Base-by-base conservation (phyloP, 805 yeast genomes). In the Sporopachydermia quercuum region DNA sequence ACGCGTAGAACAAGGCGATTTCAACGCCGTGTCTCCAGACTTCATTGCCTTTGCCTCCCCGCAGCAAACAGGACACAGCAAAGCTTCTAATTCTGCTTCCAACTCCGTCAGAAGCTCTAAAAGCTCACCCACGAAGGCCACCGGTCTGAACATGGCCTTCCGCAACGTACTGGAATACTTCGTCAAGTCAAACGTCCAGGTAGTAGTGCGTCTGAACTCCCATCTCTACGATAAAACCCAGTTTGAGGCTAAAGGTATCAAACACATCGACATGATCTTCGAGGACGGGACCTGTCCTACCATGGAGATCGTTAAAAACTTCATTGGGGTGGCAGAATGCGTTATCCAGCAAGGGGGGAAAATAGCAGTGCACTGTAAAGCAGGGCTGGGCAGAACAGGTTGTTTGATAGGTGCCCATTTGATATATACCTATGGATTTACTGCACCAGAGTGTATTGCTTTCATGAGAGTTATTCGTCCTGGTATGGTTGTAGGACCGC, bases 401-500 rank as follows among this genome's bases (percentile, higher is more conserved):
- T 91, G 98, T 61, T 69, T 91, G 39, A 91, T 91, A 47, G 98
- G 98, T 4, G 98, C 98, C 0, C 95, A 89, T 58, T 66, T 91
- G 48, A 91, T 91, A 39, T 91, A 91, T 56, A 85, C 95, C 2
- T 91, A 89, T 56, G 96, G 96, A 0, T 91, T 91, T 55, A 91
- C 97, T 3, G 98, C 98, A 2, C 81, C 74, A 55, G 98, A 91
- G 59, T 91, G 95, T 58, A 91, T 91, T 50, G 95, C 89, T 1
- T 91, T 86, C 55, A 82, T 91, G 89, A 71, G 98, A 57, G 82
- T 91, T 73, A 70, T 91, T 46, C 74, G 98, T 49, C 98, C 98
- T 0, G 98, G 98, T 35, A 91, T 91, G 98, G 96, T 91, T n/a
- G 98, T 91, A 19, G 98, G 98, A 0, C 98, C 98, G 2, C 98